Conservation (phyloP, 306 rosid species). For the Vachellia pachyceras region DNA sequence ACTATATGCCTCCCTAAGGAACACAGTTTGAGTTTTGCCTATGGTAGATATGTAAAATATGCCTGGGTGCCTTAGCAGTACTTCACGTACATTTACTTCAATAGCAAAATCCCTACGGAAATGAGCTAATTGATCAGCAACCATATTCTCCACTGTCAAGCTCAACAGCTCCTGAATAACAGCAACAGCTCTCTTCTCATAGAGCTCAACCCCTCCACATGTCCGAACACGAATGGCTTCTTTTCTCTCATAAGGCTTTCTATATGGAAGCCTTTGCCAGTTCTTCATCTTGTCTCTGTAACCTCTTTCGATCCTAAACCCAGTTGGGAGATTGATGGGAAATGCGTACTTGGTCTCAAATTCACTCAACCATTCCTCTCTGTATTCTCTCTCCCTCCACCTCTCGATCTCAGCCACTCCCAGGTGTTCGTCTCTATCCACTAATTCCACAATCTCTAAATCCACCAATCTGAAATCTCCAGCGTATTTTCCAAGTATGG, state of each 20-base stretch:
- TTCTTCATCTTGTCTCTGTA: conserved; percentile 69
- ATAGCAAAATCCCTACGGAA: conserved; percentile 66
- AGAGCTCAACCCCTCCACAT: conserved; percentile 63
- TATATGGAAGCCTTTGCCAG: conserved; percentile 85
- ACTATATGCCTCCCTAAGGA: conserved; percentile 73
- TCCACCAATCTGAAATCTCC: conserved; percentile 58
- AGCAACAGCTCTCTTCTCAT: conserved; percentile 77
- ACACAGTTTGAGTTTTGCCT: conserved; percentile 63
- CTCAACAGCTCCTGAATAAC: conserved; percentile 83
- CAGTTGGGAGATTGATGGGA: conserved; percentile 73
- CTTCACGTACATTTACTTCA: conserved; percentile 66
- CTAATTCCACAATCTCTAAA: conserved; percentile 68
- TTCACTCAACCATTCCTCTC: conserved; percentile 87
- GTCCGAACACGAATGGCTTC: conserved; percentile 44
- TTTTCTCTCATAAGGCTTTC: conserved; percentile 72
- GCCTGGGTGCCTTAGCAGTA: conserved; percentile 66
- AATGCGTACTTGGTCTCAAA: conserved; percentile 73
- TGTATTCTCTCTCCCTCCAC: conserved; percentile 77
- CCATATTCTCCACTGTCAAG: conserved; percentile 87
- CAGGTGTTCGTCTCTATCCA: conserved; percentile 49
- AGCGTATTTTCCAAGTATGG: conserved; percentile 55
- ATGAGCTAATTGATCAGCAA: conserved; percentile 76
- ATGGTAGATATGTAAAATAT: conserved; percentile 78
- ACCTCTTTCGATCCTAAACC: conserved; percentile 63
- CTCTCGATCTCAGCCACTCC: conserved; percentile 56